Evolutionary conservation across 371 early-diverging fungal species (phyloP), one percentile per base, ranked within the genome.

Genomic region (Mortierella sp.): DNA sequence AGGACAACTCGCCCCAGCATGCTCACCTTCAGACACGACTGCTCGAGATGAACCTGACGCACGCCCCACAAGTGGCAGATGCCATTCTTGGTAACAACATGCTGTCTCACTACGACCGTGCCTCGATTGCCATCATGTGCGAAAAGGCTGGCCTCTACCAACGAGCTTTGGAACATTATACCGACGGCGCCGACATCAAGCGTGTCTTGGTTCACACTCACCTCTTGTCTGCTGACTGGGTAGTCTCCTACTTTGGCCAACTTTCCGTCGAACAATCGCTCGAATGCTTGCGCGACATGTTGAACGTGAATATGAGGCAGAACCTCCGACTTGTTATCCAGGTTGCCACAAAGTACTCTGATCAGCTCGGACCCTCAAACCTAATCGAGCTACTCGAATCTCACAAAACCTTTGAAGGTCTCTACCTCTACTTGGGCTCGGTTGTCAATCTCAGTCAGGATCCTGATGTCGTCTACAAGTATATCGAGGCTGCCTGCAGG

Each of bases 31-130:
- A 98, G 81, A 98, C 99, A 6, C 90, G 94, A 56, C 85, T 98
- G 45, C 87, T 98, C n/a, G 98, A 98, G 80, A 96, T 98, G 94
- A 98, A 97, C 78, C 82, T 98, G 65, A 81, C 96, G 50, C 94
- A 96, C 66, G 96, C 96, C 9, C 98, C 98, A 41, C 98, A 98
- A 71, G 98, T 98, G 12, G 99, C 99, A 25, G 98, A 98, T 80
- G 99, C 98, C 49, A 98, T 98, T 63, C 81, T 98, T 37, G 94
- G 97, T 54, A 96, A 96, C 71, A 88, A 92, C 60, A 94, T 97
- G 93, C 93, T 98, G 69, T 90, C 90, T 28, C 95, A 97, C 71
- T 98, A 98, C 72, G 99, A 98, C 77, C 90, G 92, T 28, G 88
- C 92, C 8, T 87, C 91, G 46, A 90, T 98, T 78, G 99, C 97